phyloP scores from a whole-genome alignment of 805 yeast species.

The Saccharomycopsis olivae region DNA sequence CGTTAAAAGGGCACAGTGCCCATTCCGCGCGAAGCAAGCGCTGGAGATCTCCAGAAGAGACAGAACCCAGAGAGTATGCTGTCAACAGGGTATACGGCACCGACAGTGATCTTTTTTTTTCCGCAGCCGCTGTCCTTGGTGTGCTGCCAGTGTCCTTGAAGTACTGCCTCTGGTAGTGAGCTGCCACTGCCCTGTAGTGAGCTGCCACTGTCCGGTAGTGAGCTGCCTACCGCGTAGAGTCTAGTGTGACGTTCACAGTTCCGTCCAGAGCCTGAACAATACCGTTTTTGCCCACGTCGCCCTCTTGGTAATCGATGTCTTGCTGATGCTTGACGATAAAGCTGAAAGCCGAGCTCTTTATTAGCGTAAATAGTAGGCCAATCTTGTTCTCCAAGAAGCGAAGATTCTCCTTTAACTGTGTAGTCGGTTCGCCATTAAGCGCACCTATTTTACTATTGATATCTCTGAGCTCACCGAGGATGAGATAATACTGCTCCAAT shows the following conservation, averaged over 20 bases:
- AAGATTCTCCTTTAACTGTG: conserved; percentile 9
- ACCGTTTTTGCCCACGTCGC: conserved; percentile 2
- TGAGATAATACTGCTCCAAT: conserved; percentile 9
- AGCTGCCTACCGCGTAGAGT: conserved; percentile 5
- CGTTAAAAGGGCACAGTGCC: no score
- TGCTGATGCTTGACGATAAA: conserved; percentile 18
- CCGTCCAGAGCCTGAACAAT: conserved; percentile 14
- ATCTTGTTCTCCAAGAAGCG: conserved; percentile 17
- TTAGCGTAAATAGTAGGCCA: conserved; percentile 13
- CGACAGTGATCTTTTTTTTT: no score
- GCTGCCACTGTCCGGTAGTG: no score
- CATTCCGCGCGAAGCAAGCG: no score
- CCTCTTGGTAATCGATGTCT: conserved; percentile 11
- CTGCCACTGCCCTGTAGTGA: no score
- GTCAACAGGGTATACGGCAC: no score
- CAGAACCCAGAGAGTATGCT: no score
- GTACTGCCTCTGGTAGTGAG: no score
- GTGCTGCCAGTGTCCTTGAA: no score
- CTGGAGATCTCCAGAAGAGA: no score
- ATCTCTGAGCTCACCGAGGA: conserved; percentile 1
- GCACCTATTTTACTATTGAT: conserved; percentile 7
- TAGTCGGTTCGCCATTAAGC: conserved; percentile 7
- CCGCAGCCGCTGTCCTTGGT: no score
- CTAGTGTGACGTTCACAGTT: conserved; percentile 18
- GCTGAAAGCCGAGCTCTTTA: conserved; percentile 17